Evolutionary conservation across 1,139 yeast genomes (phyloP), one percentile per base, ranked within the genome.

Genomic region (Candida sanyaensis): DNA sequence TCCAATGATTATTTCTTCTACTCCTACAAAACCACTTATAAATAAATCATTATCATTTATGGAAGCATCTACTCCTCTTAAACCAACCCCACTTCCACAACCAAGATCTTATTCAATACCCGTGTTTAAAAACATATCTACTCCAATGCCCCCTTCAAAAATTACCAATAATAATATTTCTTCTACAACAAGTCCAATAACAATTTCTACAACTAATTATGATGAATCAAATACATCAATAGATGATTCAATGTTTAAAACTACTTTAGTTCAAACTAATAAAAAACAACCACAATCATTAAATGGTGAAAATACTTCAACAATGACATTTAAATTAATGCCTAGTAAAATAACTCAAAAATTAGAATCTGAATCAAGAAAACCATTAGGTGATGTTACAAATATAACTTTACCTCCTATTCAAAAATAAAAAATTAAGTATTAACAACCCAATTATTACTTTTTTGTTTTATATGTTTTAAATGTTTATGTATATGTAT

Each of bases 311-410:
- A 61, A 55, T 37, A 61, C 69, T 31, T 63, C 66, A 8, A 70
- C 73, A 31, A 72, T 68, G 73, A 74, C 78, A 5, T 74, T 74
- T 59, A 74, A 73, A 53, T 66, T 75, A 57, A 67, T 64, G 11
- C 74, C 74, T 34, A 57, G 63, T 5, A 57, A 56, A 45, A 49
- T 60, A 43, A 47, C 52, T 46, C 52, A 47, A 44, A 53, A 51
- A 41, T 44, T 52, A 44, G 50, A 49, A 37, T 50, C 56, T 26
- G 55, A 54, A 27, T 37, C 32, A 21, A 63, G 74, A 49, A 60
- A 57, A 50, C 72, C 73, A 17, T 64, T 73, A 53, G 68, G 64
- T 12, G 65, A 62, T 44, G 26, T 52, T 6, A 51, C 52, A 9
- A 50, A 50, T 30, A 13, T 41, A 27, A 39, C 24, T 9, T 30